Base-by-base conservation (phyloP, 2,329 filamentous ascomycete genomes). In the Diaporthe australafricana region DNA sequence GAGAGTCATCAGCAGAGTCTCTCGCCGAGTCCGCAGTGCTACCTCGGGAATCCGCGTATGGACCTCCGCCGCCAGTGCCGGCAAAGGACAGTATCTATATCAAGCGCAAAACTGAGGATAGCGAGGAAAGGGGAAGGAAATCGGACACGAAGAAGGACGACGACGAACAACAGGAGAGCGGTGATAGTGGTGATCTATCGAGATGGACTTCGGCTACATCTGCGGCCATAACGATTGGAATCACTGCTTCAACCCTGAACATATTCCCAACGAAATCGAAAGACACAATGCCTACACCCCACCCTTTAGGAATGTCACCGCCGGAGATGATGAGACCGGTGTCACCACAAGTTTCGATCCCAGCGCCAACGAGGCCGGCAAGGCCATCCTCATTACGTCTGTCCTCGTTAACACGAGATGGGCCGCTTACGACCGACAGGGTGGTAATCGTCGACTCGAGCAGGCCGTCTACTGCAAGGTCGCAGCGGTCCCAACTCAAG, bases 391-490 rank as follows among this genome's bases (percentile, higher is more conserved):
- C 70, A 12, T n/a, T 69, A 20, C 66, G 70, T 11, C 65, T 72
- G n/a, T 72, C 70, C 32, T 69, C 70, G 2, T 45, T 72, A 11
- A 35, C 65, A 5, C 35, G 70, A 2, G 50, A 60, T 16, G 47
- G 56, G 25, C 55, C 57, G 16, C 48, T 71, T 11, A 62, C 53
- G 8, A 63, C 55, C 27, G 68, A 57, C 47, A 68, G 55, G 38
- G 53, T 72, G n/a, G 68, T 65, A 1, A 77, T 78, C 72, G 77
- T 77, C 62, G 73, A 77, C 12, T 74, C 77, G 32, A 76, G 76
- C 11, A 70, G 76, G 12, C 77, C 77, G 0, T 75, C 74, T 48
- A 79, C 75, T 2, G 73, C 75, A 5, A 72, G 42, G 16, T 75
- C 75, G 1, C 55, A 71, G 2, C 52, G 60, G 56, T 71, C 71